These are phyloP conservation scores for Phialocephala sp. DNA, from an alignment of 2,329 filamentous ascomycete genomes.

Conservation along the genomic window DNA sequence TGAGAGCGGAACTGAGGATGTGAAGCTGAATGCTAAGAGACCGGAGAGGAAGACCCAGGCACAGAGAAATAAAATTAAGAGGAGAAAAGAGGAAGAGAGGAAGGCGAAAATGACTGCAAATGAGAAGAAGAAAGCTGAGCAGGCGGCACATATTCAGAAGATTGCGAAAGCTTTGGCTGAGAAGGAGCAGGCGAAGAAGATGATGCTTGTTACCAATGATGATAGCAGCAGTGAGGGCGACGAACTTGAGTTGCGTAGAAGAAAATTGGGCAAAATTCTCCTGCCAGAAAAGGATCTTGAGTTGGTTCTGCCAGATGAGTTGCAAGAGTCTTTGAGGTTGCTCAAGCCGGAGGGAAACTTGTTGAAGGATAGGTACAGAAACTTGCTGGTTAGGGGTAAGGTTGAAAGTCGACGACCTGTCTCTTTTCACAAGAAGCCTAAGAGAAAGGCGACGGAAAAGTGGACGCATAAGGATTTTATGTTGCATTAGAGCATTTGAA, in stretches of 20 bases:
- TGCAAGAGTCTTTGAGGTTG: slow-evolving; percentile 79
- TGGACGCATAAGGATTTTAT: slow-evolving; percentile 96
- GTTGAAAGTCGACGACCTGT: slow-evolving; percentile 82
- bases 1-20: slow-evolving; percentile 80
- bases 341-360: slow-evolving; percentile 96
- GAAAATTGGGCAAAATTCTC: slow-evolving; percentile 74
- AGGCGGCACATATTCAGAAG: slow-evolving; percentile 73
- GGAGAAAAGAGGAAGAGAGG: slow-evolving; percentile 86
- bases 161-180: slow-evolving; percentile 68
- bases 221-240: slow-evolving; percentile 62
- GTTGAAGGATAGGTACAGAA: slow-evolving; percentile 89
- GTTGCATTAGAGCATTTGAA: slow-evolving; percentile 39
- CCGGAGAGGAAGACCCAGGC: slow-evolving; percentile 84
- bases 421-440: slow-evolving; percentile 81
- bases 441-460: slow-evolving; percentile 86
- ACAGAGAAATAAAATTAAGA: slow-evolving; percentile 86
- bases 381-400: slow-evolving; percentile 85
- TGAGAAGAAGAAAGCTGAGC: slow-evolving; percentile 74
- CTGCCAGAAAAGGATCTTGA: slow-evolving; percentile 82
- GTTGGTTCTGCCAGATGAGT: slow-evolving; percentile 80
- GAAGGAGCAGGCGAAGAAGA: slow-evolving; percentile 56
- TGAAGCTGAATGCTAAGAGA: slow-evolving; percentile 69
- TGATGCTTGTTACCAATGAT: slow-evolving; percentile 51
- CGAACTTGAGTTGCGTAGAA: slow-evolving; percentile 69
- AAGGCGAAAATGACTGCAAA: slow-evolving; percentile 76